Percentiles rank a stretch among this genome's conserved stretches.
Conservation (phyloP, 164 flowering plant genomes). For the Vitis rotundifolia region DNA sequence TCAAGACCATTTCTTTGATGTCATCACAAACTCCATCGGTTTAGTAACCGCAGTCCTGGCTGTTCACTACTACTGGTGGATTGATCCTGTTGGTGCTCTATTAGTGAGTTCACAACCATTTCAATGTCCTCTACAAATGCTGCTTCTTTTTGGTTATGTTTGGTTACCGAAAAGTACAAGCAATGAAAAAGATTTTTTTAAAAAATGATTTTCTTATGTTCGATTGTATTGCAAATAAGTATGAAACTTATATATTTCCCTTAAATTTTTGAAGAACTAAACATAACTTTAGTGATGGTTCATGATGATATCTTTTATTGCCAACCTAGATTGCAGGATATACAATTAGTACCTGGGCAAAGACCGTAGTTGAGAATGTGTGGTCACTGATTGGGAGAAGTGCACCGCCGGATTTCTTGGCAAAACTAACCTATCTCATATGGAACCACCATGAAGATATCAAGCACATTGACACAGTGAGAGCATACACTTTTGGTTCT, state of each 20-base stretch:
- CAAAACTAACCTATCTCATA: conserved; percentile 69
- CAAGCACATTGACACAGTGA: conserved; percentile 83
- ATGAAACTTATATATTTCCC: too few species aligned
- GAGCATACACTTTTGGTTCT: conserved; percentile 77
- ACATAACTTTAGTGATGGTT: too few species aligned
- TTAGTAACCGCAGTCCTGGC: conserved; percentile 68
- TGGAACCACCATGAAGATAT: conserved; percentile 87
- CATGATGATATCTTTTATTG: too few species aligned
- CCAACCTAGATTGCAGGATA: conserved; percentile 76
- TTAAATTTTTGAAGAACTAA: too few species aligned
- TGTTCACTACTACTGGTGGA: conserved; percentile 61
- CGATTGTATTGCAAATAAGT: too few species aligned
- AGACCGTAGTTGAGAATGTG: conserved; percentile 72
- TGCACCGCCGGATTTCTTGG: conserved; percentile 76
- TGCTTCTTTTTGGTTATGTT: too few species aligned
- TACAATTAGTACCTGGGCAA: conserved; percentile 77
- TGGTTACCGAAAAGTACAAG: too few species aligned
- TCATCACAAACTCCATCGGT: conserved; percentile 75
- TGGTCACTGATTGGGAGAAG: conserved; percentile 70
- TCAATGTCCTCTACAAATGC: background rate
- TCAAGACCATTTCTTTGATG: conserved; percentile 83
- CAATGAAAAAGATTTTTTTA: too few species aligned
- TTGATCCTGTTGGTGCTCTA: conserved; percentile 83
- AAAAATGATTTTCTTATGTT: too few species aligned
- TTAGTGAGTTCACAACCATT: conserved; percentile 37